A percentile compares a stretch with the other conserved stretches of the same genome.
These are phyloP conservation scores for Edaphochlamys debaryana DNA, from an alignment of 139 green algal species.

Conservation along the genomic window DNA sequence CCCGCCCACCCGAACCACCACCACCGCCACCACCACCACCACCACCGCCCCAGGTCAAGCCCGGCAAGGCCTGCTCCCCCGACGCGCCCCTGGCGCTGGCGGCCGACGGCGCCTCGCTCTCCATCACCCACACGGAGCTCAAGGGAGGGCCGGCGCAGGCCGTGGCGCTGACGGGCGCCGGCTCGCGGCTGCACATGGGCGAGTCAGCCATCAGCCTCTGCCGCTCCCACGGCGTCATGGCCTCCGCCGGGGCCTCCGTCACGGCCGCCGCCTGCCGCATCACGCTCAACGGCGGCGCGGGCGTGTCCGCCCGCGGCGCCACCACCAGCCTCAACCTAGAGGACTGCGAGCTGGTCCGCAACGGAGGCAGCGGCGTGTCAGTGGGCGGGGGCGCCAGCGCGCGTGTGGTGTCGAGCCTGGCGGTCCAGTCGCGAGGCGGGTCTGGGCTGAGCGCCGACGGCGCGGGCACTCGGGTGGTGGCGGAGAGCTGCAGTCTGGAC, in stretches of 20 bases:
- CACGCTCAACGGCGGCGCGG: background rate
- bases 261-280: background rate
- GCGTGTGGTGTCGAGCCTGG: background rate
- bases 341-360: slow-evolving; percentile 24
- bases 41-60: too few species aligned
- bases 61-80: background rate
- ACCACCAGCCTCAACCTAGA: background rate
- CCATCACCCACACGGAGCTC: background rate
- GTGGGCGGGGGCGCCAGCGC: background rate
- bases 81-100: slow-evolving; percentile 4
- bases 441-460: background rate
- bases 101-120: background rate
- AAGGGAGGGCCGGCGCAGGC: background rate
- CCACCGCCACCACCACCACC: too few species aligned
- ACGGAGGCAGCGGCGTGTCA: background rate
- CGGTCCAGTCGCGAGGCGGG: background rate
- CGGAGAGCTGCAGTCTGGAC: slow-evolving; percentile 20
- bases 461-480: background rate
- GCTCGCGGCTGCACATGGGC: background rate
- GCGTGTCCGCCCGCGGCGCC: background rate
- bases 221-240: background rate
- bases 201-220: background rate
- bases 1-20: too few species aligned
- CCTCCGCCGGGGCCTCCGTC: background rate
- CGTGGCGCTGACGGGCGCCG: background rate